Evolutionary conservation across 106 monocot genomes (phyloP).

Genomic region (Phalaenopsis aphrodite): DNA sequence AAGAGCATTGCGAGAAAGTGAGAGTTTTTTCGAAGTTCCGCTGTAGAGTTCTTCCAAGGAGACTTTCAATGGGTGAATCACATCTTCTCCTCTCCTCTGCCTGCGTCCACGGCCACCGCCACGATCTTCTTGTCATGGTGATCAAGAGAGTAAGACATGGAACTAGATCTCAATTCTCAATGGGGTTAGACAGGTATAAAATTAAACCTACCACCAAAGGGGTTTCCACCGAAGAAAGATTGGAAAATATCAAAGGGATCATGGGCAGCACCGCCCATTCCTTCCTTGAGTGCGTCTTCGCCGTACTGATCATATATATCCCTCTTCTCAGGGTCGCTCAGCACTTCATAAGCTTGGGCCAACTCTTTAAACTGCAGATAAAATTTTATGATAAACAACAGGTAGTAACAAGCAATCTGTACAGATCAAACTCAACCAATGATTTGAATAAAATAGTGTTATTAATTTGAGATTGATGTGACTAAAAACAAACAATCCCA

Average conservation of each 20-base stretch:
- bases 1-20: constrained; percentile 77
- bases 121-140: constrained; percentile 20
- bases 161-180: neutral
- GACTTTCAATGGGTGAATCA: constrained; percentile 76
- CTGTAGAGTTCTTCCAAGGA: constrained; percentile 90
- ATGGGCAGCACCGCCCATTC: constrained; percentile 62
- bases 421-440: no score
- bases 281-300: constrained; percentile 96
- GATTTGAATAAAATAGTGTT: no score
- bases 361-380: constrained; percentile 89
- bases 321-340: constrained; percentile 93
- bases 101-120: constrained; percentile 85
- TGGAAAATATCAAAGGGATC: constrained; percentile 95
- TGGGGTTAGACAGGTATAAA: neutral
- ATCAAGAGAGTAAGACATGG: neutral
- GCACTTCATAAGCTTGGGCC: constrained; percentile 88
- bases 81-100: constrained; percentile 92
- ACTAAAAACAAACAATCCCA: no score
- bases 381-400: neutral
- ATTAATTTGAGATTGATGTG: no score
- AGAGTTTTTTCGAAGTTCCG: constrained; percentile 85
- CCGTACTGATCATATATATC: constrained; percentile 96
- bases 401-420: no score
- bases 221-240: constrained; percentile 75
- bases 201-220: constrained; percentile 54